phyloP scores from a whole-genome alignment of 2,329 filamentous ascomycete genomes.

The Aspergillus vadensis region DNA sequence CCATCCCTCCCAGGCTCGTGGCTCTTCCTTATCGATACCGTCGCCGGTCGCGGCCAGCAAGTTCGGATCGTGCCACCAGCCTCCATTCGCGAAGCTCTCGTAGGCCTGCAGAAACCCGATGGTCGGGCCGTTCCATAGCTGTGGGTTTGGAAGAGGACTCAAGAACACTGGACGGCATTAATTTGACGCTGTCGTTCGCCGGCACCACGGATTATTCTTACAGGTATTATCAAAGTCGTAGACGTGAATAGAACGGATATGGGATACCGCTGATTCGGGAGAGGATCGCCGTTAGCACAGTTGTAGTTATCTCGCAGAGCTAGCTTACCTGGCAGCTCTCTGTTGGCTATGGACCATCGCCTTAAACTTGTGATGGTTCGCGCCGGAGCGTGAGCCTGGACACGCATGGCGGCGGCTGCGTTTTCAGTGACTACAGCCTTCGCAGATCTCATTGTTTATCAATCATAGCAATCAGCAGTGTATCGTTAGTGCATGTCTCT shows the following conservation, averaged over 20 bases:
- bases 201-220: slow-evolving; percentile 47
- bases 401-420: slow-evolving; percentile 27
- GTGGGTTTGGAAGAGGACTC: slow-evolving; percentile 84
- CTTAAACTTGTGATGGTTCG: slow-evolving; percentile 73
- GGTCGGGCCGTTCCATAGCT: slow-evolving; percentile 79
- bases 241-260: slow-evolving; percentile 80
- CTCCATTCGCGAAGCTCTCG: slow-evolving; percentile 76
- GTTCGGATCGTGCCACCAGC: slow-evolving; percentile 94
- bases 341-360: slow-evolving; percentile 79
- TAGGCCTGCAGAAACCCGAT: slow-evolving; percentile 75
- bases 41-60: slow-evolving; percentile 86
- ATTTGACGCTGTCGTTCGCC: slow-evolving; percentile 7
- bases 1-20: slow-evolving; percentile 84
- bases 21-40: slow-evolving; percentile 78
- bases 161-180: slow-evolving; percentile 69
- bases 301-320: background rate
- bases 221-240: slow-evolving; percentile 98
- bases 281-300: background rate
- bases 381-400: slow-evolving; percentile 25
- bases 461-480: slow-evolving; percentile 1
- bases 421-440: slow-evolving; percentile 38
- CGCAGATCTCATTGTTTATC: slow-evolving; percentile 36
- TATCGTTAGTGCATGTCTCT: slow-evolving; percentile 12
- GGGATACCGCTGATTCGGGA: slow-evolving; percentile 54
- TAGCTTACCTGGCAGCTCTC: slow-evolving; percentile 65